These are phyloP conservation scores for Cephaloascus albidus DNA, from an alignment of 805 yeast genomes.

Conservation along the genomic window DNA sequence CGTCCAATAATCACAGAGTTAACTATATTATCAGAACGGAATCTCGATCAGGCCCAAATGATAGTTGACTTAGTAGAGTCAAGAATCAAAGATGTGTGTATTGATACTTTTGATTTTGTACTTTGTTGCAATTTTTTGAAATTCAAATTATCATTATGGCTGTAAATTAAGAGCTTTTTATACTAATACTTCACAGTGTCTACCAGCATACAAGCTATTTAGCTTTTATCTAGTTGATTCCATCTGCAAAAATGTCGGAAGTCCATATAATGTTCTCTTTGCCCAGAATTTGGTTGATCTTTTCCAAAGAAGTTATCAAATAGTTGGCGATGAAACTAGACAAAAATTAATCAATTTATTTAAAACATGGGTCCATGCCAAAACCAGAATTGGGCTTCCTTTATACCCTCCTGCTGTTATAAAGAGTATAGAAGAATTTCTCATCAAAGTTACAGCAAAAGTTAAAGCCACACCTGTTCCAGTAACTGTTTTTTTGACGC, in stretches of 20 bases:
- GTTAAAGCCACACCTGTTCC: background rate
- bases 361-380: constrained; percentile 82
- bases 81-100: constrained; percentile 52
- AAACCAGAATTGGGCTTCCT: constrained; percentile 50
- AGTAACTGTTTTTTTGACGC: constrained; percentile 2
- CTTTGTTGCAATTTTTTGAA: background rate
- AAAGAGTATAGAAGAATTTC: constrained; percentile 63
- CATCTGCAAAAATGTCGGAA: constrained; percentile 82
- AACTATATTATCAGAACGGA: constrained; percentile 82
- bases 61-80: constrained; percentile 68
- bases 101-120: background rate
- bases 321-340: constrained; percentile 69
- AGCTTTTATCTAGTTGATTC: constrained; percentile 72
- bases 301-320: constrained; percentile 66
- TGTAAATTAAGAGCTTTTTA: background rate
- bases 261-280: constrained; percentile 78
- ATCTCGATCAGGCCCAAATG: constrained; percentile 64
- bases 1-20: constrained; percentile 80
- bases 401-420: constrained; percentile 66
- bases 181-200: constrained; percentile 6
- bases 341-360: constrained; percentile 67
- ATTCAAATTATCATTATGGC: background rate
- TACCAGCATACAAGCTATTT: constrained; percentile 27
- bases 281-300: constrained; percentile 59
- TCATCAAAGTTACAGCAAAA: constrained; percentile 48